A percentile compares a stretch with the other conserved stretches of the same genome.
phyloP scores from a whole-genome alignment of 2,329 filamentous ascomycete species.

The Beauveria scarabaeidicola region DNA sequence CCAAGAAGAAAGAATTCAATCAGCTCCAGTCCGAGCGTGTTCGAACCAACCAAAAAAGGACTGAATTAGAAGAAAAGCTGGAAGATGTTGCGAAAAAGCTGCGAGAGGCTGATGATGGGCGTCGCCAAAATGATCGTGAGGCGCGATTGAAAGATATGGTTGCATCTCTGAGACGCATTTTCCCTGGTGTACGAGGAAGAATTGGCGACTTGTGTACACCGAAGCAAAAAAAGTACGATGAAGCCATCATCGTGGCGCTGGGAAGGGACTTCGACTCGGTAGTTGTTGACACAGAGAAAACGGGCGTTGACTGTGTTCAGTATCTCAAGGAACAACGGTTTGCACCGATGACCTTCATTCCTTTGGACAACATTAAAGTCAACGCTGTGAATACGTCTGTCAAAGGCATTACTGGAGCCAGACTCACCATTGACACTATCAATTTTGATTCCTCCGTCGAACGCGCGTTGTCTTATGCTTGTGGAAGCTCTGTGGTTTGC shows the following conservation, averaged over 20 bases:
- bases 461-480: constrained; percentile 89
- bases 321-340: constrained; percentile 87
- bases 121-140: constrained; percentile 79
- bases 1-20: constrained; percentile 87
- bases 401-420: constrained; percentile 78
- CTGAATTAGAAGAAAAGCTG: constrained; percentile 87
- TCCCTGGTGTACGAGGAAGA: constrained; percentile 82
- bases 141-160: constrained; percentile 73
- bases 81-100: constrained; percentile 72
- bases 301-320: constrained; percentile 85
- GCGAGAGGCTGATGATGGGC: constrained; percentile 76
- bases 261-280: constrained; percentile 91
- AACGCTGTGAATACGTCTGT: constrained; percentile 82
- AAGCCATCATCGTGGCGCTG: constrained; percentile 85
- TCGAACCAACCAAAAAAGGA: constrained; percentile 70
- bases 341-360: constrained; percentile 86
- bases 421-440: constrained; percentile 90
- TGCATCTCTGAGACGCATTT: constrained; percentile 78
- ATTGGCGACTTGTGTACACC: constrained; percentile 89
- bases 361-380: constrained; percentile 94
- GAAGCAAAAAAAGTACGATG: constrained; percentile 94
- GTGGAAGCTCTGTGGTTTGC: constrained; percentile 89
- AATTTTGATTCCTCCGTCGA: constrained; percentile 85
- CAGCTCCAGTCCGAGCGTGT: constrained; percentile 75
- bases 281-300: constrained; percentile 91